A percentile compares a stretch with the other conserved stretches of the same genome.
Conservation (phyloP, 805 yeast genomes). For the Priceomyces fermenticarens region DNA sequence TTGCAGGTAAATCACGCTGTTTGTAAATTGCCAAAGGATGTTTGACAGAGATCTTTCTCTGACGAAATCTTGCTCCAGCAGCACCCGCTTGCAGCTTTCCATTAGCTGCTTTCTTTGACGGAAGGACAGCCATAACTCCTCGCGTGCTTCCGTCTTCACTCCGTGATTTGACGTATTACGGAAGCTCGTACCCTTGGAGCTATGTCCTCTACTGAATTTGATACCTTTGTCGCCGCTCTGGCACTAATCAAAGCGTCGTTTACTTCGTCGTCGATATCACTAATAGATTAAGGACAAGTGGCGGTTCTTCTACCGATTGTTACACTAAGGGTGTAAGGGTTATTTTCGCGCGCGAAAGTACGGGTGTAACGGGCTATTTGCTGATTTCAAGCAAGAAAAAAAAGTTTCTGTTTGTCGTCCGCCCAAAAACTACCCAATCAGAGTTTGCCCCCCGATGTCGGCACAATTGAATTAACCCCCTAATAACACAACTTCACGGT, state of each 20-base stretch:
- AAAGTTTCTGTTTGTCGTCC: not conserved
- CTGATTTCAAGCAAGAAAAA: not conserved
- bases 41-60: constrained; percentile 90
- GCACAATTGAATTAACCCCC: constrained; percentile 1
- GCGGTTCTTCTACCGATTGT: not conserved
- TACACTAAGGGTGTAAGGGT: constrained; percentile 4
- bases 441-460: constrained; percentile 3
- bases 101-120: constrained; percentile 29
- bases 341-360: constrained; percentile 8
- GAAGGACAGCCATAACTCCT: constrained; percentile 36
- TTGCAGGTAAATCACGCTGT: constrained; percentile 76
- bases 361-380: constrained; percentile 20
- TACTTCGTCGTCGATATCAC: not conserved
- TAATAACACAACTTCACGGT: constrained; percentile 1
- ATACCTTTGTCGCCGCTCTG: not conserved
- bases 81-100: constrained; percentile 16
- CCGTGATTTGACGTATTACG: no score
- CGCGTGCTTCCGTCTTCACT: no score
- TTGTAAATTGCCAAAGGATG: constrained; percentile 75
- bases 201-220: not conserved
- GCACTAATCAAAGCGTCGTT: no score
- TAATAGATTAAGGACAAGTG: not conserved
- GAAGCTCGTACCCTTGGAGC: no score
- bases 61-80: constrained; percentile 81
- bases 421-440: constrained; percentile 2